Base-by-base conservation (phyloP, 345 rosid genomes). In the Hibiscus trionum region DNA sequence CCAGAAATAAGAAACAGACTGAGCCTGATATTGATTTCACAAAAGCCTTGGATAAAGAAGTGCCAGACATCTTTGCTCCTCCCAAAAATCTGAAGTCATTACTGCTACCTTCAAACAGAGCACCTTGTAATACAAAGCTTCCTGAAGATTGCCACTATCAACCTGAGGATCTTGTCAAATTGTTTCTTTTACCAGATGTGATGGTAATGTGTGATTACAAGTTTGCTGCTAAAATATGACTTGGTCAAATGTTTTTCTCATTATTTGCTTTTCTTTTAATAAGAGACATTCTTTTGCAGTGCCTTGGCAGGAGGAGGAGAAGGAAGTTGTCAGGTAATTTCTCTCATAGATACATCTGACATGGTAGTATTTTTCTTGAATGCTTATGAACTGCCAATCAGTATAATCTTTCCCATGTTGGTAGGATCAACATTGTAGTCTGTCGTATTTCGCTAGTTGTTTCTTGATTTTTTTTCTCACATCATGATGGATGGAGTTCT, bases 121-220 rank as follows among this genome's bases (percentile, higher is more conserved):
- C 79, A 69, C 84, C 86, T 61, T 79, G 86, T 74, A 88, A 77
- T 64, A 86, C 88, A 55, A 88, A 73, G 76, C 85, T 95, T 63
- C 98, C 99, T n/a, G 97, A 90, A 86, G 97, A 95, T 88, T 90
- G 97, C 74, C 99, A 95, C 80, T 95, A 88, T 79, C 99, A 92
- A 78, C 99, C 97, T 35, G 97, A 92, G 83, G 77, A 84, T 79
- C 91, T 95, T 66, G 87, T 90, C 70, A 95, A 92, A 78, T 81
- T 95, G 61, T 95, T 95, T 81, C 90, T 90, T 76, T 84, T 90
- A 27, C 99, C 99, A 8, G 81, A 89, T 72, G 76, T 80, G 46
- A 82, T 84, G 96, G 99, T 94, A 92, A 77, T 73, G 53, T 53
- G 73, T 77, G 65, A 26, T 57, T 61, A 11, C 16, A 39, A 11